These are phyloP conservation scores for Acanthamoeba royreba DNA, from an alignment of 208 protist genomes.

Conservation along the genomic window DNA sequence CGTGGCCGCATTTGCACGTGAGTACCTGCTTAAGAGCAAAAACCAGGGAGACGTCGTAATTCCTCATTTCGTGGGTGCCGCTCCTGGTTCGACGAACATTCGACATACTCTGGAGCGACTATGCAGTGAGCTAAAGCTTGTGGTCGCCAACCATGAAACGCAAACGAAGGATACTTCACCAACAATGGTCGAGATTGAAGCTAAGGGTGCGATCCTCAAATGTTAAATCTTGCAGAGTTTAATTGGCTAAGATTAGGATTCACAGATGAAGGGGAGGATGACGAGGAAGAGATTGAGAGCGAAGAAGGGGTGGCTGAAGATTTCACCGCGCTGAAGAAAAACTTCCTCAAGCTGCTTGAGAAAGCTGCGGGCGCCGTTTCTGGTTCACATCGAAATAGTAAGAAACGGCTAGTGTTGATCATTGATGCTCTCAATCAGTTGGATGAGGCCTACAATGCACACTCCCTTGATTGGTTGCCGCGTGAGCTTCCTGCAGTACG, in stretches of 20 bases:
- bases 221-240: too few species aligned
- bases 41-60: constrained; percentile 19
- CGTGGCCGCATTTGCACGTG: constrained; percentile 40
- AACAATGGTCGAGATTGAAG: not conserved
- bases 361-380: not conserved
- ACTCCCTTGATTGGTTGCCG: constrained; percentile 55
- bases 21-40: not conserved
- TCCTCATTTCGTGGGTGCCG: constrained; percentile 52
- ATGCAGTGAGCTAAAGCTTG: not conserved
- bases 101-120: constrained; percentile 46
- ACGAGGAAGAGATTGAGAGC: not conserved
- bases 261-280: not conserved
- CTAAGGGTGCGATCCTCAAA: too few species aligned
- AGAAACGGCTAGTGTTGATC: constrained; percentile 19
- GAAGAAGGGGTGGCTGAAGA: constrained; percentile 33
- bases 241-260: too few species aligned
- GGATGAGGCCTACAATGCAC: constrained; percentile 50
- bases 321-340: constrained; percentile 33
- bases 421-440: constrained; percentile 61
- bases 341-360: constrained; percentile 16
- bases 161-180: not conserved
- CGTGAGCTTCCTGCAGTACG: not conserved
- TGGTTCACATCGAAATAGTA: not conserved
- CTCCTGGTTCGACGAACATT: constrained; percentile 49
- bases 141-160: not conserved